Evolutionary conservation across 192 early-diverging fungal genomes (phyloP), one percentile per base, ranked within the genome.

Genomic region (Lunasporangiospora selenospora): DNA sequence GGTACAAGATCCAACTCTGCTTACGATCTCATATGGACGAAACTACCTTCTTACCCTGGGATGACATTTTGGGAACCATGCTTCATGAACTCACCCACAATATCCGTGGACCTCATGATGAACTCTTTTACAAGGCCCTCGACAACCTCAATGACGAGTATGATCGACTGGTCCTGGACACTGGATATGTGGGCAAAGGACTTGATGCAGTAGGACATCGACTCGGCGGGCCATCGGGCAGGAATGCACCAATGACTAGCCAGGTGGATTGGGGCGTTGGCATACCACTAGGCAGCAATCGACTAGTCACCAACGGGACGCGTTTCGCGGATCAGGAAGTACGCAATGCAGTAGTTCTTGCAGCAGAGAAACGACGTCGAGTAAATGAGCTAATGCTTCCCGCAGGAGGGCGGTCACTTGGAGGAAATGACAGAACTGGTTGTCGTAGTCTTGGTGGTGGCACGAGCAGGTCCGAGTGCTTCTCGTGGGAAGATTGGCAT

Each of bases 61-160:
- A 89, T 38, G 79, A 83, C 40, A 57, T 92, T 37, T 46, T 94
- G 1, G 90, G 88, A 2, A 93, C 92, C 3, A 89, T 92, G 84
- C 66, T 94, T 27, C 92, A 94, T 57, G 92, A 92, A 56, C 57
- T 83, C 13, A 58, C 76, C 4, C 76, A 75, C 41, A 79, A 70
- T 27, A 80, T 88, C 30, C 73, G 75, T 27, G 81, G 81, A 3
- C 85, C 89, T 10, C 90, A 92, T 64, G 87, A 91, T 51, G 83
- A 63, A 27, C 39, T 77, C 50, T 92, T 92, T 67, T 91, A 91
- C 66, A 79, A 71, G 36, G 33, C 83, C 8, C 24, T 91, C 24
- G 80, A 87, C 37, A 65, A 76, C 40, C 67, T 92, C 12, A 61
- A 81, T 15, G 58, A 78, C 8, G 92, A 93, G 65, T 86, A 86